Evolutionary conservation across 805 yeast species (phyloP).

Genomic region (Kregervanrija fluxuum): DNA sequence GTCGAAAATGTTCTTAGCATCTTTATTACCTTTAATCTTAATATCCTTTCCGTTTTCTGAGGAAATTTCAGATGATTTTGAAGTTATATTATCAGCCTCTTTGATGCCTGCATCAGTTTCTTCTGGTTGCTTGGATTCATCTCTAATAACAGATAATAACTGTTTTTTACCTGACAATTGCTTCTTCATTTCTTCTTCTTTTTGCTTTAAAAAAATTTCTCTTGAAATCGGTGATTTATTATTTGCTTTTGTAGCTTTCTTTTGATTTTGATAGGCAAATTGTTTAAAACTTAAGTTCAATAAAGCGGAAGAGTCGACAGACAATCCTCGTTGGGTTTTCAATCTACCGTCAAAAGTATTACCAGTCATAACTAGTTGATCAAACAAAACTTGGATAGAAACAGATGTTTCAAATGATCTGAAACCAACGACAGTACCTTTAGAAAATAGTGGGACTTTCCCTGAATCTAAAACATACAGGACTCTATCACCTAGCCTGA

Average conservation of each 20-base stretch:
- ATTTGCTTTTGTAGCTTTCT: conserved; percentile 33
- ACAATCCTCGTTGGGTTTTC: conserved; percentile 71
- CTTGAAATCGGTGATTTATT: conserved; percentile 13
- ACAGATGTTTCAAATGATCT: conserved; percentile 51
- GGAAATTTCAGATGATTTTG: not conserved
- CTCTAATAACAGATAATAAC: conserved; percentile 37
- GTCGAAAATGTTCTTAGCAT: conserved; percentile 24
- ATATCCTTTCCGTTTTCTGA: conserved; percentile 4
- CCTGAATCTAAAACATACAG: conserved; percentile 81
- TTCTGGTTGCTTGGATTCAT: conserved; percentile 11
- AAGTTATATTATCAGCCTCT: not conserved
- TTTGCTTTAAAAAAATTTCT: conserved; percentile 1
- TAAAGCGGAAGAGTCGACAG: conserved; percentile 73
- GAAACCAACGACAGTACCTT: conserved; percentile 82
- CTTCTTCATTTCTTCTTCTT: conserved; percentile 4
- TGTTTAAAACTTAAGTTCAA: conserved; percentile 73
- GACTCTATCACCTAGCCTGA: conserved; percentile 85
- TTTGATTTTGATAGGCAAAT: conserved; percentile 62
- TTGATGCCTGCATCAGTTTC: not conserved
- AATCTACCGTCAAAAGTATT: conserved; percentile 73
- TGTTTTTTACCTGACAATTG: conserved; percentile 22
- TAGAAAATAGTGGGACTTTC: conserved; percentile 77
- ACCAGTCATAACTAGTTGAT: conserved; percentile 75
- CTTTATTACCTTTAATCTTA: conserved; percentile 4
- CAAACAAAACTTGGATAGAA: conserved; percentile 75